Evolutionary conservation across 2,329 filamentous ascomycete species (phyloP).

Genomic region (Fusarium tanahbumbuense): DNA sequence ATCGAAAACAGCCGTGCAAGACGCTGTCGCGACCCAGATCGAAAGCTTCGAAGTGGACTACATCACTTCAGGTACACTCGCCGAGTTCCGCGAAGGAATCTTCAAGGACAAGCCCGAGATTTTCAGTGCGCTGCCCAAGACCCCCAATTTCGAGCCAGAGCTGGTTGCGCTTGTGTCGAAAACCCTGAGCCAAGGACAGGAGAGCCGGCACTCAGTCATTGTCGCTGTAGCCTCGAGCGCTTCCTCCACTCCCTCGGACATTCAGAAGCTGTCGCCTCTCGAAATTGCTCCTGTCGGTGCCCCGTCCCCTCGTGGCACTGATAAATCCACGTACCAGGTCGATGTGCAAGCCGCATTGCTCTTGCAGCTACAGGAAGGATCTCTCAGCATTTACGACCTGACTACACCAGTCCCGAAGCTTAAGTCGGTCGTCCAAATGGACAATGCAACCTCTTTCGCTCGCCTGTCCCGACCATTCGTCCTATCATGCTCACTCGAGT

Average conservation of each 20-base stretch:
- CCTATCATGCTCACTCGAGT: constrained; percentile 67
- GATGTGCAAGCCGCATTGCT: constrained; percentile 73
- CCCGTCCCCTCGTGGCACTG: constrained; percentile 29
- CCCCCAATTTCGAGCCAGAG: constrained; percentile 61
- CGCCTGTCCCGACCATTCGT: constrained; percentile 75
- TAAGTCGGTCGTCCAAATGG: constrained; percentile 64
- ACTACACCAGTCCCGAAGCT: constrained; percentile 71
- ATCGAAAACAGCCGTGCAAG: constrained; percentile 51
- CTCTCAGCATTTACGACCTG: constrained; percentile 72
- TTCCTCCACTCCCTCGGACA: constrained; percentile 41
- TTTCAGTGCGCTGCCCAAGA: constrained; percentile 62
- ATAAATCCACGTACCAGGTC: constrained; percentile 60
- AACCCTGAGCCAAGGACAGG: constrained; percentile 47
- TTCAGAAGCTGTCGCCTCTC: constrained; percentile 54
- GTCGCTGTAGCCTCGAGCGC: constrained; percentile 49
- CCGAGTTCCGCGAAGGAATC: constrained; percentile 65
- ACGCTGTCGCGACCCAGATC: constrained; percentile 49
- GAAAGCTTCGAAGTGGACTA: constrained; percentile 61
- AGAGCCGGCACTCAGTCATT: constrained; percentile 49
- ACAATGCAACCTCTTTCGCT: constrained; percentile 70
- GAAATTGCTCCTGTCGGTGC: constrained; percentile 54
- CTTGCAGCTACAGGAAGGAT: constrained; percentile 66
- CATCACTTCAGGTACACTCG: constrained; percentile 58
- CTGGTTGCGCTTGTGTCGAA: constrained; percentile 65
- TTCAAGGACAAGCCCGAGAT: constrained; percentile 67